Evolutionary conservation across 2,329 filamentous ascomycete genomes (phyloP).

Genomic region (Fusarium globosum): DNA sequence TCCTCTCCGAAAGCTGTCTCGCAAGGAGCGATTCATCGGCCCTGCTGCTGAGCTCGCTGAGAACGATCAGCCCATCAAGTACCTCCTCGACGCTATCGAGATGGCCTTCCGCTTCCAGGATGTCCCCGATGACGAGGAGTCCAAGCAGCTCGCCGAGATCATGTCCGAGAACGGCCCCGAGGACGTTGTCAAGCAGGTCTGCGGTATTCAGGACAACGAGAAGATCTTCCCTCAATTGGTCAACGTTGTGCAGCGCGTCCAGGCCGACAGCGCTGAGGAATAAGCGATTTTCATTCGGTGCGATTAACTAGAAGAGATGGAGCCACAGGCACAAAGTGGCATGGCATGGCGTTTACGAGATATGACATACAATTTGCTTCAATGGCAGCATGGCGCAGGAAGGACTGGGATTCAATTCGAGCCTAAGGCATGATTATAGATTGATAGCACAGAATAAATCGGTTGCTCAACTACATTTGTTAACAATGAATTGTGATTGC

Average conservation of each 20-base stretch:
- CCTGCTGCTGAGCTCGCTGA: constrained; percentile 92
- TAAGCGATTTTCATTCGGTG: constrained; percentile 47
- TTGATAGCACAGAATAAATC: constrained; percentile 36
- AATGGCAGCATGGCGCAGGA: constrained; percentile 43
- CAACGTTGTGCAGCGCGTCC: constrained; percentile 84
- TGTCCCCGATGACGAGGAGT: constrained; percentile 91
- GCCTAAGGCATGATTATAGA: constrained; percentile 25
- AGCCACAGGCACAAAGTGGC: constrained; percentile 17
- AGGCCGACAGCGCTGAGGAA: constrained; percentile 67
- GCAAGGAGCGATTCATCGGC: constrained; percentile 95
- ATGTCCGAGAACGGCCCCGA: constrained; percentile 79
- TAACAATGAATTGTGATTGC: not conserved
- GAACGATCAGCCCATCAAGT: constrained; percentile 76
- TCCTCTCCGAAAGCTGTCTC: constrained; percentile 90
- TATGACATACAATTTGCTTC: constrained; percentile 34
- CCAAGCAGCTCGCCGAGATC: constrained; percentile 83
- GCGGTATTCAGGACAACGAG: constrained; percentile 80
- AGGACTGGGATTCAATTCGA: constrained; percentile 29
- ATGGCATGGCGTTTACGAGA: constrained; percentile 43
- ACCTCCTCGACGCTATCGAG: constrained; percentile 85
- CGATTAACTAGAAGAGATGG: constrained; percentile 20
- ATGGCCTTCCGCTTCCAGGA: constrained; percentile 97
- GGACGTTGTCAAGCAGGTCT: constrained; percentile 82
- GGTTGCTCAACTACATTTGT: constrained; percentile 6
- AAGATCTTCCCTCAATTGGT: constrained; percentile 82